Percentiles rank a stretch among this genome's conserved stretches.
These are phyloP conservation scores for Fusarium nygamai DNA, from an alignment of 2,329 filamentous ascomycete species.

Conservation along the genomic window DNA sequence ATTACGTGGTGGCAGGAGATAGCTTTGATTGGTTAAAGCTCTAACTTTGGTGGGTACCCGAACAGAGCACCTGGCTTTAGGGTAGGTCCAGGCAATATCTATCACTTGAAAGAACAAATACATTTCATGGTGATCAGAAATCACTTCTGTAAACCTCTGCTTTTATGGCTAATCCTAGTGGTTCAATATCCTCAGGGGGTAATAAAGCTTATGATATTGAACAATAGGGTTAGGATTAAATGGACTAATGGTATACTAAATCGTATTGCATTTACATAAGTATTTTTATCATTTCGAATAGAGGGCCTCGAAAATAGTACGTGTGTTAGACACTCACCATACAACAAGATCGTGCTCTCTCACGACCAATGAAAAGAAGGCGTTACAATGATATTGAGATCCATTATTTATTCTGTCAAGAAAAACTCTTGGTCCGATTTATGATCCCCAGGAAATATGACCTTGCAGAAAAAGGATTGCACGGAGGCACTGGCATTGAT, in stretches of 20 bases:
- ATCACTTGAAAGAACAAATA: not conserved
- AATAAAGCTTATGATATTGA: too few species aligned
- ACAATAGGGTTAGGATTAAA: not conserved
- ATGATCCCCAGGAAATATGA: not conserved
- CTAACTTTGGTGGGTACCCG: conserved; percentile 5
- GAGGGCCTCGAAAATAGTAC: not conserved
- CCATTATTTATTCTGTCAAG: not conserved
- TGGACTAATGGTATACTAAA: not conserved
- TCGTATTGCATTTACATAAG: too few species aligned
- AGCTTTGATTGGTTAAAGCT: conserved; percentile 41
- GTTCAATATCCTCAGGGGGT: too few species aligned
- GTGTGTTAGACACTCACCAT: too few species aligned
- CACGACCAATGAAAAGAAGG: not conserved
- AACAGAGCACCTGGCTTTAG: conserved; percentile 16
- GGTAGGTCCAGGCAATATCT: conserved; percentile 1
- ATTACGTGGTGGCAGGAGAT: conserved; percentile 46
- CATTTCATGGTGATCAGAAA: not conserved
- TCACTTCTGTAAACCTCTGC: not conserved
- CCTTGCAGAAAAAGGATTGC: not conserved
- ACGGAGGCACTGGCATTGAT: not conserved
- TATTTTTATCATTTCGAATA: not conserved
- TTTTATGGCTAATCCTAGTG: not conserved
- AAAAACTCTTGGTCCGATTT: not conserved
- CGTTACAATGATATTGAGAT: too few species aligned
- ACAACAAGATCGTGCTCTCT: not conserved